A percentile compares a stretch with the other conserved stretches of the same genome.
Evolutionary conservation across 2,329 filamentous ascomycete species (phyloP).

Genomic region (Passalora sequoiae): DNA sequence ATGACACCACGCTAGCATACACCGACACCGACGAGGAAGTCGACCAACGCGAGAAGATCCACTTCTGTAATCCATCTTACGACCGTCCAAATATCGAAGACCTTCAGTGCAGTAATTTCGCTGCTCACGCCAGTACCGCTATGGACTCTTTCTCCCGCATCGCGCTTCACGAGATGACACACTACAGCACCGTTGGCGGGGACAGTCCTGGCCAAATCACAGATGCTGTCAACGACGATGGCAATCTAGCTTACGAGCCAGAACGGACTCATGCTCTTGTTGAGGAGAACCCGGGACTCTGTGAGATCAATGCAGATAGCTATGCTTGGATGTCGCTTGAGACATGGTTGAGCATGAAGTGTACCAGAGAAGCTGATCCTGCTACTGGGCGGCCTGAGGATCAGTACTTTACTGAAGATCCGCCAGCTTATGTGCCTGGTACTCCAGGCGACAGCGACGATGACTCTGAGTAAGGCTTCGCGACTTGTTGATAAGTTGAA

Average conservation of each 20-base stretch:
- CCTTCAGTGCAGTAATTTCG: slow-evolving; percentile 12
- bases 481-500: too few species aligned
- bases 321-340: slow-evolving; percentile 20
- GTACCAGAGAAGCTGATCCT: neutral
- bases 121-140: slow-evolving; percentile 14
- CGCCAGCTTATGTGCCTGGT: slow-evolving; percentile 1
- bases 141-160: slow-evolving; percentile 19
- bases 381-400: neutral
- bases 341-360: slow-evolving; percentile 3
- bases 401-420: neutral
- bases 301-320: slow-evolving; percentile 19
- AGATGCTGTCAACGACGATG: slow-evolving; percentile 13
- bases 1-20: slow-evolving; percentile 15
- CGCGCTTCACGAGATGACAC: slow-evolving; percentile 18
- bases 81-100: slow-evolving; percentile 4
- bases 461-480: neutral
- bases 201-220: slow-evolving; percentile 7
- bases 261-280: slow-evolving; percentile 16
- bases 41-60: slow-evolving; percentile 18
- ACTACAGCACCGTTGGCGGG: slow-evolving; percentile 16
- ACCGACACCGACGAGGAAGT: slow-evolving; percentile 14
- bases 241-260: slow-evolving; percentile 10
- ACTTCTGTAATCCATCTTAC: slow-evolving; percentile 17
- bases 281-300: slow-evolving; percentile 11
- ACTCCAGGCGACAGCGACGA: slow-evolving; percentile 1